These are phyloP conservation scores for Asterella californica DNA, from an alignment of 225 moss, liverwort and hornwort species.

Conservation along the genomic window DNA sequence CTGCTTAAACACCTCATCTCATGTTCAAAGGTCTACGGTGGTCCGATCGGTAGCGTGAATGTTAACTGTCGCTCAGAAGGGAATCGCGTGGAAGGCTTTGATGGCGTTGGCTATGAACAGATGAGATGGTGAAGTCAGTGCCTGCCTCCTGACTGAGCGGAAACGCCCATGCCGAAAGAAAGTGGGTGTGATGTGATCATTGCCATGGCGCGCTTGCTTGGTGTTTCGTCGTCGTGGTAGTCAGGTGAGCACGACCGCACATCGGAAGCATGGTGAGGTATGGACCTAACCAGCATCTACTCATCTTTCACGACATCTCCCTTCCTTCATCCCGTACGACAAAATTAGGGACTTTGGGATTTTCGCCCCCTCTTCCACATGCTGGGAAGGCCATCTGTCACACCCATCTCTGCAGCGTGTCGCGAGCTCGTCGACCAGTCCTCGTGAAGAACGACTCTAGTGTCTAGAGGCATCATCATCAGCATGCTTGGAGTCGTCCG, in stretches of 20 bases:
- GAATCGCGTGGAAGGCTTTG: not conserved
- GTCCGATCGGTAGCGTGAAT: not conserved
- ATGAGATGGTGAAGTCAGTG: not conserved
- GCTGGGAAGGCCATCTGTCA: not conserved
- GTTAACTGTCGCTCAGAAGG: not conserved
- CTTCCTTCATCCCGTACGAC: not conserved
- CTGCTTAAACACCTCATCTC: not conserved
- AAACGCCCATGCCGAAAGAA: not conserved
- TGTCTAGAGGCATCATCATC: not conserved
- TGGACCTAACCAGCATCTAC: not conserved
- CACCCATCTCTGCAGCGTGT: not conserved
- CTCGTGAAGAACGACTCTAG: not conserved
- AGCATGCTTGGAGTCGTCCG: not conserved
- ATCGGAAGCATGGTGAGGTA: not conserved
- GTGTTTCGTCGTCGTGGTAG: too few species aligned
- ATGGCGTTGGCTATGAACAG: not conserved
- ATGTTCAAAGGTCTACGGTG: not conserved
- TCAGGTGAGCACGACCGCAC: not conserved
- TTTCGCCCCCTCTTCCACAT: not conserved
- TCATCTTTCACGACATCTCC: not conserved
- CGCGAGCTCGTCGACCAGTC: not conserved
- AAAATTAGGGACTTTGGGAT: not conserved
- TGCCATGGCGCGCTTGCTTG: not conserved
- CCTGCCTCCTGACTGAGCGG: not conserved
- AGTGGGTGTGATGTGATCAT: not conserved